Evolutionary conservation across 2,329 filamentous ascomycete species (phyloP).

Genomic region (Fusarium lateritium): DNA sequence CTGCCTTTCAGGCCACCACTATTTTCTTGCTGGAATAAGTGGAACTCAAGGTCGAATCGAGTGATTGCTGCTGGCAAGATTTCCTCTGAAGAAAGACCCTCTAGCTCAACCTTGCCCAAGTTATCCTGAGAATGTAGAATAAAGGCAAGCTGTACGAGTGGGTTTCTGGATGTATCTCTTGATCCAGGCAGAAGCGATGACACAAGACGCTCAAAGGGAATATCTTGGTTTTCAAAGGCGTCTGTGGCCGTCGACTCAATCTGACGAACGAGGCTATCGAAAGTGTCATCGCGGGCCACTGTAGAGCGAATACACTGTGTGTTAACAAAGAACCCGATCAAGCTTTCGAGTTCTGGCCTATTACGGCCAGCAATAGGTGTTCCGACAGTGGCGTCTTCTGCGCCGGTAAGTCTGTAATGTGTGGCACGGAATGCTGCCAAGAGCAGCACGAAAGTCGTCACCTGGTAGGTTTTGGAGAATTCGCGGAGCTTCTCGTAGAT

Average conservation of each 20-base stretch:
- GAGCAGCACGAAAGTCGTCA: background rate
- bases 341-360: background rate
- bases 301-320: slow-evolving; percentile 2
- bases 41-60: slow-evolving; percentile 2
- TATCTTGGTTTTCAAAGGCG: background rate
- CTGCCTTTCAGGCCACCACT: background rate
- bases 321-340: background rate
- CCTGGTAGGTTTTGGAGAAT: background rate
- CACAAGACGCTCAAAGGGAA: background rate
- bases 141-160: background rate
- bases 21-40: background rate
- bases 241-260: background rate
- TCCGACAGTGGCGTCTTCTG: background rate
- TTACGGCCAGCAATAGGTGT: background rate
- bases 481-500: background rate
- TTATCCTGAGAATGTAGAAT: background rate
- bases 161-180: background rate
- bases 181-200: background rate
- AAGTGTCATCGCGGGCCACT: background rate
- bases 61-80: background rate
- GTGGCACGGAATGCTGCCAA: background rate
- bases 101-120: too few relatives aligned
- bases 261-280: background rate
- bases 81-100: too few relatives aligned
- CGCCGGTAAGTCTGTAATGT: background rate